Percentiles rank a stretch among this genome's conserved stretches.
Evolutionary conservation across 768 basidiomycete genomes (phyloP).

Genomic region (Cystofilobasidium bisporidii): DNA sequence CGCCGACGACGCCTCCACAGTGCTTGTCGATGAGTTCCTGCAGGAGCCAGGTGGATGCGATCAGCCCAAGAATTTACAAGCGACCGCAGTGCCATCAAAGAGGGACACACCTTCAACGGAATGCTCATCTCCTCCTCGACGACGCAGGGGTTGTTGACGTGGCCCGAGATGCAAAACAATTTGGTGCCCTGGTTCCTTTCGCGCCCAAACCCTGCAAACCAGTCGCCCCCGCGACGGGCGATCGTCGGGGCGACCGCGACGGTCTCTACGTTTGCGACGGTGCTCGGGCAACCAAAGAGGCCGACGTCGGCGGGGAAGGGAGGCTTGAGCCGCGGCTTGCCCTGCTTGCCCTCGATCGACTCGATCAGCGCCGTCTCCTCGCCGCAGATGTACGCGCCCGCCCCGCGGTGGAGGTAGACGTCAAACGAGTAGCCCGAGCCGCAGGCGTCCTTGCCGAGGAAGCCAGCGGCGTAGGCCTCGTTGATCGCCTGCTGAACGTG

Average conservation of each 20-base stretch:
- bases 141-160: slow-evolving; percentile 96
- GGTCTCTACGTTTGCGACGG: slow-evolving; percentile 97
- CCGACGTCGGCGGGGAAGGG: slow-evolving; percentile 99
- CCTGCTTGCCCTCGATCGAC: slow-evolving; percentile 94
- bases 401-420: slow-evolving; percentile 95
- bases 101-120: slow-evolving; percentile 47
- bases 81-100: neutral
- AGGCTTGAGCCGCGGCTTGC: slow-evolving; percentile 93
- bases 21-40: slow-evolving; percentile 80
- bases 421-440: slow-evolving; percentile 90
- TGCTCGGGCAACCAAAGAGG: slow-evolving; percentile 91
- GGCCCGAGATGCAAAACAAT: slow-evolving; percentile 88
- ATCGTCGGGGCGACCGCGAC: slow-evolving; percentile 97
- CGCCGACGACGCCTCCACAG: slow-evolving; percentile 62
- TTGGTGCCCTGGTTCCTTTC: slow-evolving; percentile 95
- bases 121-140: slow-evolving; percentile 99
- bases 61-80: no score
- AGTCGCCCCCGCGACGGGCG: slow-evolving; percentile 70
- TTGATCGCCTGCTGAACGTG: slow-evolving; percentile 92
- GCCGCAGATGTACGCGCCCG: slow-evolving; percentile 88
- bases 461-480: slow-evolving; percentile 82
- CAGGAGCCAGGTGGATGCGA: neutral
- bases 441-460: slow-evolving; percentile 83
- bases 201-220: slow-evolving; percentile 89
- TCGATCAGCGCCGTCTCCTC: slow-evolving; percentile 98